A percentile compares a stretch with the other conserved stretches of the same genome.
phyloP scores from a whole-genome alignment of 2,329 filamentous ascomycete genomes.

The Trichophyton equinum region DNA sequence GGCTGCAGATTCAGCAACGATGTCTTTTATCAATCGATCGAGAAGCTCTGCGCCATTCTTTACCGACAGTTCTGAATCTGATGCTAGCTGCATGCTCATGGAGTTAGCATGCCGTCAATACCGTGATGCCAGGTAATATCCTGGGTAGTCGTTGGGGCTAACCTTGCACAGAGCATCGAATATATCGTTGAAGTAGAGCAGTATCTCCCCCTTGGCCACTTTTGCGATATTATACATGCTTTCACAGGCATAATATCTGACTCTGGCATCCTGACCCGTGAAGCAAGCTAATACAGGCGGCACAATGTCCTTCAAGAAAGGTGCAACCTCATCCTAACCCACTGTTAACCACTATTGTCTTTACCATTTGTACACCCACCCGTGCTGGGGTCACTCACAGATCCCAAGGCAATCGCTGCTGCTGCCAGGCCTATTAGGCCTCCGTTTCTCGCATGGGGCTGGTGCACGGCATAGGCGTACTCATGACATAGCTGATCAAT shows the following conservation, averaged over 20 bases:
- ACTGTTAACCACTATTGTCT: slow-evolving; percentile 3
- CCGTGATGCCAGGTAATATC: neutral
- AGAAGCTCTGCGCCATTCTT: slow-evolving; percentile 96
- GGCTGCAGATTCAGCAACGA: slow-evolving; percentile 86
- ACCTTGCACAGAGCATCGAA: slow-evolving; percentile 97
- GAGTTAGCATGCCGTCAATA: slow-evolving; percentile 12
- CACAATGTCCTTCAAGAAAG: slow-evolving; percentile 85
- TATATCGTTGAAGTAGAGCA: slow-evolving; percentile 96
- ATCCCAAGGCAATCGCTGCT: slow-evolving; percentile 85
- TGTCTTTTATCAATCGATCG: slow-evolving; percentile 89
- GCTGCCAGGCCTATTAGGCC: slow-evolving; percentile 91
- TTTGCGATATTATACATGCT: slow-evolving; percentile 99
- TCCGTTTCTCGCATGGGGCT: slow-evolving; percentile 90
- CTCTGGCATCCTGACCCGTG: slow-evolving; percentile 91
- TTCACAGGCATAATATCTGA: slow-evolving; percentile 96
- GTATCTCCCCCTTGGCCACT: slow-evolving; percentile 92
- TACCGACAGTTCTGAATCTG: slow-evolving; percentile 89
- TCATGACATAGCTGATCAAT: slow-evolving; percentile 96
- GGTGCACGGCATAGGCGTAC: slow-evolving; percentile 93
- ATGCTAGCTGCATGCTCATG: slow-evolving; percentile 55
- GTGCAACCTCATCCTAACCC: slow-evolving; percentile 62
- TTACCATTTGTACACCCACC: neutral
- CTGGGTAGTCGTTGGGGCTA: slow-evolving; percentile 16
- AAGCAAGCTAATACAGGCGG: slow-evolving; percentile 96
- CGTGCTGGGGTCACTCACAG: slow-evolving; percentile 47